A percentile compares a stretch with the other conserved stretches of the same genome.
Conservation (phyloP, 179 eudicot species). For the Carnegiea gigantea region DNA sequence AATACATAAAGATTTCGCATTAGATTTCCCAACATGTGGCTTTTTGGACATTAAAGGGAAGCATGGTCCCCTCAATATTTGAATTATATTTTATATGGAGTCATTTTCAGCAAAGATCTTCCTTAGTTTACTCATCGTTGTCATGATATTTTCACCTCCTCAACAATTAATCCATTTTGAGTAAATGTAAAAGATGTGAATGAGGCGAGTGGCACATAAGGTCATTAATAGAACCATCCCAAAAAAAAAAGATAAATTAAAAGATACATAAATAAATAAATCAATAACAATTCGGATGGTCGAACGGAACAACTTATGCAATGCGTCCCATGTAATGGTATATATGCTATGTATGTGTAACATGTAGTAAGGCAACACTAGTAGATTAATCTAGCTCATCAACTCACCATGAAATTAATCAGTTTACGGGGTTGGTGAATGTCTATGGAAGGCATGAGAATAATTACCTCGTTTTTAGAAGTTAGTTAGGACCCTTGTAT, state of each 20-base stretch:
- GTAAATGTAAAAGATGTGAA: not conserved
- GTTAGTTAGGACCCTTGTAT: constrained; percentile 20
- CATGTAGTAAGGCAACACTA: constrained; percentile 8
- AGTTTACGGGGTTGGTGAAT: constrained; percentile 29
- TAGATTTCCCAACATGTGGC: too few relatives aligned
- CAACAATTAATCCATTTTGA: constrained; percentile 11
- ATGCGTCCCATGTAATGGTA: not conserved
- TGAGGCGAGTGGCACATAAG: not conserved
- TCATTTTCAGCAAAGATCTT: constrained; percentile 13
- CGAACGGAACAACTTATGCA: constrained; percentile 15
- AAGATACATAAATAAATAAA: too few relatives aligned
- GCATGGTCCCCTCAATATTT: not conserved
- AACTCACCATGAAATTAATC: constrained; percentile 5
- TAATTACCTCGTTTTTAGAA: constrained; percentile 25
- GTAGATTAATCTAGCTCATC: constrained; percentile 7
- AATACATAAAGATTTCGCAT: too few relatives aligned
- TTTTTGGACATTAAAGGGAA: not conserved
- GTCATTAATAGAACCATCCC: not conserved
- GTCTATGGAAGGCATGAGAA: constrained; percentile 23
- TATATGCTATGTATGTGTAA: constrained; percentile 4
- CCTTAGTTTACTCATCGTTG: constrained; percentile 11
- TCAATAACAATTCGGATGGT: not conserved
- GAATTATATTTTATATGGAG: not conserved
- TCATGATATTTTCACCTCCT: constrained; percentile 11
- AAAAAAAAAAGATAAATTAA: not conserved